phyloP scores from a whole-genome alignment of 1,284 basidiomycete genomes.

The Phylloporus gajari region DNA sequence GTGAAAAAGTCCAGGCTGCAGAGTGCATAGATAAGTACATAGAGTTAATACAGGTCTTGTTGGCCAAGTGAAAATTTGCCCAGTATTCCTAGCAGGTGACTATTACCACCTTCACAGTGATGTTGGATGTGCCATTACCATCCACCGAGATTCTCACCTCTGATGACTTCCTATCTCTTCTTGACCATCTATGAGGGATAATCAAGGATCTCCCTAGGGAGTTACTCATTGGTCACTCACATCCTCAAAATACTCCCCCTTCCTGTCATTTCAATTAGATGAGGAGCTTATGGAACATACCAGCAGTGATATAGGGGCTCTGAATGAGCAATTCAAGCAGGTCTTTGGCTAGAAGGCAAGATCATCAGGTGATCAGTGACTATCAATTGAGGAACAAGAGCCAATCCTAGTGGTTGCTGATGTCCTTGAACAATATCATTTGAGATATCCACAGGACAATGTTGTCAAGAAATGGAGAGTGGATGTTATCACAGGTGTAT shows the following conservation, averaged over 20 bases:
- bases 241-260: neutral
- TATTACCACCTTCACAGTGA: neutral
- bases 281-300: neutral
- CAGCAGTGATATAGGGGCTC: neutral
- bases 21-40: no score
- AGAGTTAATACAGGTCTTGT: neutral
- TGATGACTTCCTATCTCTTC: neutral
- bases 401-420: neutral
- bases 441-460: neutral
- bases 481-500: neutral
- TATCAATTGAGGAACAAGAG: neutral
- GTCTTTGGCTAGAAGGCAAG: slow-evolving; percentile 1
- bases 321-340: slow-evolving; percentile 1
- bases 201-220: neutral
- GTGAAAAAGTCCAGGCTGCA: no score
- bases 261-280: neutral
- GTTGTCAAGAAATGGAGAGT: slow-evolving; percentile 1
- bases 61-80: neutral
- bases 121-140: neutral
- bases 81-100: neutral
- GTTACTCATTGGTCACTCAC: neutral
- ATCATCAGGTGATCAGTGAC: neutral
- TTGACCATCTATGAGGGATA: neutral
- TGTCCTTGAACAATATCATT: neutral
- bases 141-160: neutral